Conservation (phyloP, 768 basidiomycete species). For the Russula earlei region DNA sequence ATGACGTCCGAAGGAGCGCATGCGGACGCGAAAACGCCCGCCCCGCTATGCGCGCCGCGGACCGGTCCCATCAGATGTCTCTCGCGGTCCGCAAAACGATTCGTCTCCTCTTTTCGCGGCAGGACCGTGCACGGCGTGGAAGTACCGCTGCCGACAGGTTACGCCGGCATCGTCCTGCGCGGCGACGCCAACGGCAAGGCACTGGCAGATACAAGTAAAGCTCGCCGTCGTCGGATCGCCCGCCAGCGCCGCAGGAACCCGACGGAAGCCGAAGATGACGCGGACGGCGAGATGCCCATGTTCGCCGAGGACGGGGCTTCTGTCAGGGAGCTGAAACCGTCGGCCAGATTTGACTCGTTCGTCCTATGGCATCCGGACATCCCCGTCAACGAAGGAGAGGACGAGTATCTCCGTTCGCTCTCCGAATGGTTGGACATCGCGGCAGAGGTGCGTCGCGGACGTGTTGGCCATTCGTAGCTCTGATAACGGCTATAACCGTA, state of each 20-base stretch:
- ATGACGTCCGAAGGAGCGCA: background rate
- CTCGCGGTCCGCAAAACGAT: conserved; percentile 28
- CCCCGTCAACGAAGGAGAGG: conserved; percentile 54
- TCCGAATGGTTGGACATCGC: conserved; percentile 64
- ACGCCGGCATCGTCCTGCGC: conserved; percentile 53
- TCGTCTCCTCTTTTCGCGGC: conserved; percentile 64
- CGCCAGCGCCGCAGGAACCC: conserved; percentile 24
- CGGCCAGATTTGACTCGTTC: conserved; percentile 52
- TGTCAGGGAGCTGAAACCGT: conserved; percentile 35
- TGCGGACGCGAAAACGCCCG: background rate
- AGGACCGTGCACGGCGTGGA: conserved; percentile 60
- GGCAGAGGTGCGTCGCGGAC: conserved; percentile 40
- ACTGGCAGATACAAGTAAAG: conserved; percentile 22
- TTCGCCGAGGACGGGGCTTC: conserved; percentile 22
- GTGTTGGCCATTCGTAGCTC: no score
- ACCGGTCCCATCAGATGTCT: conserved; percentile 3
- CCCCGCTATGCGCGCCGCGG: background rate
- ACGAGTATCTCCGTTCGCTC: conserved; percentile 63
- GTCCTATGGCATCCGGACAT: conserved; percentile 72
- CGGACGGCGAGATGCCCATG: conserved; percentile 17
- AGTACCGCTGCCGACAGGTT: conserved; percentile 55
- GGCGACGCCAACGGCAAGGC: conserved; percentile 21
- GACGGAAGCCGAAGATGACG: conserved; percentile 14
- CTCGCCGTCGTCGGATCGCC: conserved; percentile 22
- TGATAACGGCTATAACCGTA: no score